phyloP scores from a whole-genome alignment of 2,329 filamentous ascomycete genomes.

The Hypoxylon sp. region DNA sequence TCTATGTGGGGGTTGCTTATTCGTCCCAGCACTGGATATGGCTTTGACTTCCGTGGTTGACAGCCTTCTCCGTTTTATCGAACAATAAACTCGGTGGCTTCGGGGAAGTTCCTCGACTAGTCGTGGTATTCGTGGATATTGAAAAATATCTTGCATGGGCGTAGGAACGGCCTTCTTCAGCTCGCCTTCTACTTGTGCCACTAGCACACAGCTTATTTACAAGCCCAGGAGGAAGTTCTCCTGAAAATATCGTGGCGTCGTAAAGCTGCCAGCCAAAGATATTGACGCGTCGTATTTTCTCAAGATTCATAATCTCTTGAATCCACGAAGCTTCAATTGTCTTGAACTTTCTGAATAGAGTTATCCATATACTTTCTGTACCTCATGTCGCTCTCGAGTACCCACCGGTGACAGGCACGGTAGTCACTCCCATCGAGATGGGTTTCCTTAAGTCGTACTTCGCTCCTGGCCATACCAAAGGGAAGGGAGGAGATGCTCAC shows the following conservation, averaged over 20 bases:
- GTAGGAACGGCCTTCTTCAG: constrained; percentile 33
- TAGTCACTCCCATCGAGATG: constrained; percentile 46
- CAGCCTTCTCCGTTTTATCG: constrained; percentile 24
- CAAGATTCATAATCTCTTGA: constrained; percentile 4
- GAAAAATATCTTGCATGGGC: constrained; percentile 30
- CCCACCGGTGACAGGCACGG: constrained; percentile 29
- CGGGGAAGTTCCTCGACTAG: constrained; percentile 13
- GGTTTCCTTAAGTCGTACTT: constrained; percentile 53
- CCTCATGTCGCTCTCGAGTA: constrained; percentile 19
- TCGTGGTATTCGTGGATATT: constrained; percentile 25
- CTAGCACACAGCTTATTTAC: constrained; percentile 27
- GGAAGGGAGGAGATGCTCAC: constrained; percentile 40
- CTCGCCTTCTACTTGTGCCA: constrained; percentile 35
- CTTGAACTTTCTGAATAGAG: constrained; percentile 17
- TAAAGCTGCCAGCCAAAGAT: constrained; percentile 36
- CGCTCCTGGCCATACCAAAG: constrained; percentile 47
- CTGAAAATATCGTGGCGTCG: constrained; percentile 37
- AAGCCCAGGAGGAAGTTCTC: constrained; percentile 32
- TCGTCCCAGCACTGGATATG: constrained; percentile 10
- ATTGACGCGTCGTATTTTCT: constrained; percentile 29
- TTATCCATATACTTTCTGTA: constrained; percentile 2
- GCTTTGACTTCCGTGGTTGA: constrained; percentile 16
- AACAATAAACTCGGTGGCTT: constrained; percentile 30
- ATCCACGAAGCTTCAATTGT: constrained; percentile 8
- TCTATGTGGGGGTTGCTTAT: constrained; percentile 27